Base-by-base conservation (phyloP, 1,139 yeast species). In the Zygoascus sp. region DNA sequence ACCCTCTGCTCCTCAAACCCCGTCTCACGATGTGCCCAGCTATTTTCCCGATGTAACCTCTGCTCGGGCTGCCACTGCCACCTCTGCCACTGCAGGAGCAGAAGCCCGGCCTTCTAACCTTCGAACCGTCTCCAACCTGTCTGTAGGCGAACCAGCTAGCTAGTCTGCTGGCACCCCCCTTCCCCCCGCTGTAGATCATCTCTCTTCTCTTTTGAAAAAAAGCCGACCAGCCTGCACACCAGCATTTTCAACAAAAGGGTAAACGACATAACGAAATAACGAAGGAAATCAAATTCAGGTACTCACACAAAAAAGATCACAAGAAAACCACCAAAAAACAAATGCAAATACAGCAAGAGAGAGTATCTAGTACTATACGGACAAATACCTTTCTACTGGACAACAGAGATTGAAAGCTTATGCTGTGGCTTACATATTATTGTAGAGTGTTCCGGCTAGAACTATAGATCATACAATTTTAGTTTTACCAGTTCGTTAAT, bases 41-140 rank as follows among this genome's bases (percentile, higher is more conserved):
- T 42, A 42, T 32, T 42, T 42, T 25, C 45, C 45, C 25, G 45
- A 42, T n/a, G 36, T 40, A 10, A 32, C 25, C 16, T 20, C 39
- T 5, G 39, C 39, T 10, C 25, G 27, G 19, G 11, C 27, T 20
- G 30, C 43, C 9, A 21, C 43, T 30, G 15, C 37, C 2, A 22
- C 43, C 5, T 22, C 23, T 17, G 35, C 25, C n/a, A 40, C 43
- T 20, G 43, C 43, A n/a, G 43, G 37, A 15, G 28, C 37, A 6
- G 16, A 30, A 30, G 27, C 25, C 23, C 35, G 43, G 11, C 43
- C 43, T n/a, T 15, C 30, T 11, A 40, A 40, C 32, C n/a, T 30
- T 16, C 36, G 43, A 40, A 40, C 43, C 16, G 35, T 32, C 13
- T 40, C 43, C 28, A 32, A 40, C 16, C 16, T 40, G 43, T 40